These are phyloP conservation scores for Dipodascus albidus DNA, from an alignment of 805 yeast species.

Conservation along the genomic window DNA sequence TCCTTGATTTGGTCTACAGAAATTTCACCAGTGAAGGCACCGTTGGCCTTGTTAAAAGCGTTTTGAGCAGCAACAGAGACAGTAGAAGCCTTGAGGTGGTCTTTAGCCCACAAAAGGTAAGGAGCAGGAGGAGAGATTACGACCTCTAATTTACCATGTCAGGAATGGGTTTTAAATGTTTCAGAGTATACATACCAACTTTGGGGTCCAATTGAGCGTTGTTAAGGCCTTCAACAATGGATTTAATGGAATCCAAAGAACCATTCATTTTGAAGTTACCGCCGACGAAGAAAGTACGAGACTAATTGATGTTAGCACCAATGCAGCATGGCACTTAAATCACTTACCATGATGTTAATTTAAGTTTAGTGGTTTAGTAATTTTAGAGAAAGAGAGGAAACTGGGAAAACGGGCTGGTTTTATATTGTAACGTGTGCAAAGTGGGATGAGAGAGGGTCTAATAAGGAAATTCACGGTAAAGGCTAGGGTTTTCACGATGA, in stretches of 20 bases:
- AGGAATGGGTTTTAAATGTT: background rate
- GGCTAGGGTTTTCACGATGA: background rate
- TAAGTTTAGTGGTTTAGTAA: no score
- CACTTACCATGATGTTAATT: no score
- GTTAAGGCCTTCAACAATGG: conserved; percentile 78
- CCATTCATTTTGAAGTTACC: conserved; percentile 99
- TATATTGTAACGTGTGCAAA: background rate
- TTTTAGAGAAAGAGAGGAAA: background rate
- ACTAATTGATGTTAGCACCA: conserved; percentile 27
- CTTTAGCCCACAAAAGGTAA: conserved; percentile 69
- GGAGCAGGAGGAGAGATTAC: conserved; percentile 96
- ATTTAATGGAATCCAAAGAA: conserved; percentile 69
- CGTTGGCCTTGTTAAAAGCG: conserved; percentile 74
- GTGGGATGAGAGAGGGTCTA: background rate
- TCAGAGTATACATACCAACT: conserved; percentile 32
- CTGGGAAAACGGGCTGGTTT: background rate
- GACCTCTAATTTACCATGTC: conserved; percentile 35
- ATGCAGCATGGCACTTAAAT: no score
- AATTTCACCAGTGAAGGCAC: conserved; percentile 98
- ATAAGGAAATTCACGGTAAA: background rate
- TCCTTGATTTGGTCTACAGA: conserved; percentile 84
- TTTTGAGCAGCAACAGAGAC: conserved; percentile 87
- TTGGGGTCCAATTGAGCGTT: conserved; percentile 58
- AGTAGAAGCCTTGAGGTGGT: conserved; percentile 51
- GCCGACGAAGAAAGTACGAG: conserved; percentile 93